phyloP scores from a whole-genome alignment of 257 asterid genomes.

The Ligustrum vulgare region DNA sequence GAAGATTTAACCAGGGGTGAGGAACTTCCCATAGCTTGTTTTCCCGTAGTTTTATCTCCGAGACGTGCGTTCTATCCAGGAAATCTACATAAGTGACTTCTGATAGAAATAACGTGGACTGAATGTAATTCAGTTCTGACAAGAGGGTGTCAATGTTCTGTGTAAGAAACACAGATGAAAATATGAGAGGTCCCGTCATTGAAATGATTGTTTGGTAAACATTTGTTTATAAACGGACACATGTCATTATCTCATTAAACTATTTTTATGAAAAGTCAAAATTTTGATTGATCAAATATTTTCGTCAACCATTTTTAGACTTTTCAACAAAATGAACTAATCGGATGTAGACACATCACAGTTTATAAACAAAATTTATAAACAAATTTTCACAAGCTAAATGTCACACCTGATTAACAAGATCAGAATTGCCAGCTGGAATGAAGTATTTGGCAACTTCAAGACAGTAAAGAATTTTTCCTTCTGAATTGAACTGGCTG shows the following conservation, averaged over 20 bases:
- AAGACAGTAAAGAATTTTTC: conserved; percentile 43
- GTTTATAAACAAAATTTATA: too few species aligned
- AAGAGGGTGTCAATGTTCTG: conserved; percentile 39
- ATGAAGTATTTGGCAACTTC: conserved; percentile 48
- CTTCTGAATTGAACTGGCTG: conserved; percentile 44
- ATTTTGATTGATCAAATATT: too few species aligned
- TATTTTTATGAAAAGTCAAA: too few species aligned
- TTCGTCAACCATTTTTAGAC: too few species aligned
- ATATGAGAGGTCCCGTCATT: not conserved
- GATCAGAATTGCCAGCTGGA: conserved; percentile 30
- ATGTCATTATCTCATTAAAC: too few species aligned
- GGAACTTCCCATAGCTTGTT: conserved; percentile 54
- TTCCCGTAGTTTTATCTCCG: conserved; percentile 42
- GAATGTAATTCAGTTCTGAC: conserved; percentile 37
- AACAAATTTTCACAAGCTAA: not conserved
- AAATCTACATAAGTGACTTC: conserved; percentile 48
- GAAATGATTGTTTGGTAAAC: not conserved
- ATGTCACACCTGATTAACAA: conserved; percentile 31
- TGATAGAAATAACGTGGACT: conserved; percentile 38
- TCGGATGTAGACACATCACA: too few species aligned
- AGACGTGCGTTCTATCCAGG: conserved; percentile 42
- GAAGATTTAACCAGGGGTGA: conserved; percentile 58
- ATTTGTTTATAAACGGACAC: too few species aligned
- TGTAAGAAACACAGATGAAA: conserved; percentile 14
- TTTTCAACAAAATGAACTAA: too few species aligned